Evolutionary conservation across 441 rosid species (phyloP), one percentile per base, ranked within the genome.

Genomic region (Adansonia madagascariensis): DNA sequence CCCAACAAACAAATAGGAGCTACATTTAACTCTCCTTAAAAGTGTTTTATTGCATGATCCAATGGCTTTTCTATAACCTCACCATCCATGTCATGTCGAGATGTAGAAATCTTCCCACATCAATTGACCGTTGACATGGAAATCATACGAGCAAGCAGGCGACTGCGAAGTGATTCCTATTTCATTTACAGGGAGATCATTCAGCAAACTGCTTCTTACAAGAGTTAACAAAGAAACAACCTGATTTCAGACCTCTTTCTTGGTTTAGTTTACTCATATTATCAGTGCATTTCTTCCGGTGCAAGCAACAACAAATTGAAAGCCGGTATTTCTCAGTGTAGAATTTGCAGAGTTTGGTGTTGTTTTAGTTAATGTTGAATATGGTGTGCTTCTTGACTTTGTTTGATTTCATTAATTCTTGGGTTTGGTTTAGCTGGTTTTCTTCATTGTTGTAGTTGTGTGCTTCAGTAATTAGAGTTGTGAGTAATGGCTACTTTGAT

Each of bases 61-160:
- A 2, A 61, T 62, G 56, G 61, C 74, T 60, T 24, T 52, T 52
- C 60, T 74, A 70, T 76, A 62, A 80, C 82, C 68, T 71, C 35
- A 47, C 75, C 53, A 24, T 24, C 27, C 27, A 1, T 24, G 1
- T 24, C 27, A 24, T 24, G 27, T 24, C 27, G 27, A 24, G 27
- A 24, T 24, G 27, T 24, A 24, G 27, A 24, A 24, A 24, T 24
- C 27, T 24, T 1, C 27, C 27, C 27, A 24, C 27, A 9, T 56
- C 68, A 17, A 56, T 39, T 66, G 69, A 74, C 76, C 46, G 35
- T 39, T 27, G 31, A 62, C 67, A 17, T 1, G 67, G 31, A 2
- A 14, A 59, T 11, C 63, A 9, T 59, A 20, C 62, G 20, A 57
- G 31, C 62, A 20, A 24, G 27, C 27, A 24, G 27, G 12, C 24